phyloP scores from a whole-genome alignment of 108 stramenopile genomes.

The Ochromonas danica region DNA sequence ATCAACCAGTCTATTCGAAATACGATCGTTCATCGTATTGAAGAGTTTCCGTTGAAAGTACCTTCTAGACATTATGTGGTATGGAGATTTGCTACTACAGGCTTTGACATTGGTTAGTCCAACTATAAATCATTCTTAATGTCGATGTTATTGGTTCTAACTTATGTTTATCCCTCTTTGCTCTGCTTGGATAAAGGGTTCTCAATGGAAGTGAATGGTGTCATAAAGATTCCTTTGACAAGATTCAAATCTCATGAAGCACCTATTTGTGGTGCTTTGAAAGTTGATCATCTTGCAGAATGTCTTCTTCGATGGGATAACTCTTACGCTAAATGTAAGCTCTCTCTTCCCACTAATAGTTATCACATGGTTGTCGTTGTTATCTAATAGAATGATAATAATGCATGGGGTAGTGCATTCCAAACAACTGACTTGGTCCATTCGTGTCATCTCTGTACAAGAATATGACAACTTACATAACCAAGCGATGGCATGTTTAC shows the following conservation, averaged over 20 bases:
- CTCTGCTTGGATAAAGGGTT: too few relatives aligned
- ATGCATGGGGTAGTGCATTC: not conserved
- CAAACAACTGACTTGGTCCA: not conserved
- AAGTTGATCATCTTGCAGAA: not conserved
- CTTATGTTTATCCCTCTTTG: too few relatives aligned
- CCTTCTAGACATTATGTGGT: not conserved
- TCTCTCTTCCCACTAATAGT: not conserved
- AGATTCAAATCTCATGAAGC: conserved; percentile 3
- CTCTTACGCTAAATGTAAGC: conserved; percentile 22
- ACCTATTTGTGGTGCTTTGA: not conserved
- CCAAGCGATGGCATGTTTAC: not conserved
- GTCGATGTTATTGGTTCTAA: too few relatives aligned
- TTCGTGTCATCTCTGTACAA: not conserved
- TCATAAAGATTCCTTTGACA: not conserved
- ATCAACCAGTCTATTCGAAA: not conserved
- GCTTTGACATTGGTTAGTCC: conserved; percentile 7
- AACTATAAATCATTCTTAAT: too few relatives aligned
- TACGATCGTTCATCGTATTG: not conserved
- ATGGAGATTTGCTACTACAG: not conserved
- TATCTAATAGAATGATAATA: not conserved
- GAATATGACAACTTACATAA: not conserved
- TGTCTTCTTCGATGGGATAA: not conserved
- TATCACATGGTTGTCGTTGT: not conserved
- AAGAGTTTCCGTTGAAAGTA: not conserved
- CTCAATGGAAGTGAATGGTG: not conserved